A percentile compares a stretch with the other conserved stretches of the same genome.
Conservation (phyloP, 2,329 filamentous ascomycete genomes). For the Bipolaris victoriae region DNA sequence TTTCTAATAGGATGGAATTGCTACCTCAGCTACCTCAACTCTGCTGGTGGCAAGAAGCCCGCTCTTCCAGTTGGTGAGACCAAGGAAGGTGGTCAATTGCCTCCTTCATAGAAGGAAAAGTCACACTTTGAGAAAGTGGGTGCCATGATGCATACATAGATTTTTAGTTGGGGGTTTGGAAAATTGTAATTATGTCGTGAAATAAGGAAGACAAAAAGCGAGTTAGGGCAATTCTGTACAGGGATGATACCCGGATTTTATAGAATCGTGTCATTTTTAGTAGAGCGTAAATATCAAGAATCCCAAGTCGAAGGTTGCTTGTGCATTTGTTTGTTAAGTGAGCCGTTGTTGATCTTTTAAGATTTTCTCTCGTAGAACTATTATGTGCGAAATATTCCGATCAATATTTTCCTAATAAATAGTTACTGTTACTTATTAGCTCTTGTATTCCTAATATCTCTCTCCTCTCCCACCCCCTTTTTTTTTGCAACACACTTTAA, state of each 20-base stretch:
- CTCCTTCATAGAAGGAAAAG: conserved; percentile 31
- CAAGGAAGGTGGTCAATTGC: conserved; percentile 36
- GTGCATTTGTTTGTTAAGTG: not conserved
- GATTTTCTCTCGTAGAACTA: too few relatives aligned
- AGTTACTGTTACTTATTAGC: too few relatives aligned
- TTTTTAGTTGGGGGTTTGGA: not conserved
- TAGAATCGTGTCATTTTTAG: conserved; percentile 5
- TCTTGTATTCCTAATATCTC: too few relatives aligned
- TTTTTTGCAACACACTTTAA: too few relatives aligned
- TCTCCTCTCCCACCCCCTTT: too few relatives aligned
- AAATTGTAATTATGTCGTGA: not conserved
- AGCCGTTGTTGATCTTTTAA: too few relatives aligned
- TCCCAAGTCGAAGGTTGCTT: not conserved
- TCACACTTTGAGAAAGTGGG: too few relatives aligned
- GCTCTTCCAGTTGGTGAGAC: conserved; percentile 18
- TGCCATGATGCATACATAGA: too few relatives aligned
- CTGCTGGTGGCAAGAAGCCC: conserved; percentile 30
- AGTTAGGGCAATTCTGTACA: not conserved
- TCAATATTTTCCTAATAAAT: too few relatives aligned
- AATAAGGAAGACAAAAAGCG: not conserved
- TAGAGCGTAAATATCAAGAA: not conserved
- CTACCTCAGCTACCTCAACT: conserved; percentile 50
- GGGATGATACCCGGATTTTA: not conserved
- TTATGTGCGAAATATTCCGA: too few relatives aligned
- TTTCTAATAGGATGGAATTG: conserved; percentile 49